Base-by-base conservation (phyloP, 805 yeast species). In the Blastobotrys attinorum region DNA sequence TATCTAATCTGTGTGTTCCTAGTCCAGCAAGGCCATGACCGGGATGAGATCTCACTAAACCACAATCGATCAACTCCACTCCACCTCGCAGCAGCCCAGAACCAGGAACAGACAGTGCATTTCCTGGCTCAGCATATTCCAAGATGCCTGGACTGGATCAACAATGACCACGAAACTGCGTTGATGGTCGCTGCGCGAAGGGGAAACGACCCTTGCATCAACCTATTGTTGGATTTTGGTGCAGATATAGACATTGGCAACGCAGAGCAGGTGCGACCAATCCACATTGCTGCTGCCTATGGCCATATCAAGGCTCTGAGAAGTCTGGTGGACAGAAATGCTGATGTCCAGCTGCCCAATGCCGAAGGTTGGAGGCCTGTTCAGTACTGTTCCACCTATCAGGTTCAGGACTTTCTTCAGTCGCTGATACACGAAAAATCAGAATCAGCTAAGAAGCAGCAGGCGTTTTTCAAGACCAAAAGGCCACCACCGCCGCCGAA, bases 271-370 rank as follows among this genome's bases (percentile, higher is more conserved):
- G 84, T 87, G 56, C 80, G 95, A 2, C 86, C 96, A 0, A 64
- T 90, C 34, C 97, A 90, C 62, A 67, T 83, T 42, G 95, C 96
- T 0, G 72, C 85, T 51, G 81, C 82, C 44, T 76, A 71, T 53
- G 90, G 89, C 4, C 74, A 76, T 47, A 54, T 74, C 13, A 73
- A 73, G 39, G 78, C 84, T 37, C 61, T 78, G 48, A 69, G 73
- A 42, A 57, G 80, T 27, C 61, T 83, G 36, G 60, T 81, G 0
- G 66, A 64, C 15, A 66, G 75, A 23, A 68, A 71, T 17, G 75
- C 77, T 1, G 73, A 77, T 46, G 71, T 70, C 31, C 62, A 66
- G 18, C 54, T 70, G 18, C 58, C 65, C 29, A 85, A 85, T 59
- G 58, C 62, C 11, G 69, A 70, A n/a, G 83, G 84, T 3, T 79